A percentile compares a stretch with the other conserved stretches of the same genome.
phyloP scores from a whole-genome alignment of 768 basidiomycete species.

The Pisolithus marmoratus region DNA sequence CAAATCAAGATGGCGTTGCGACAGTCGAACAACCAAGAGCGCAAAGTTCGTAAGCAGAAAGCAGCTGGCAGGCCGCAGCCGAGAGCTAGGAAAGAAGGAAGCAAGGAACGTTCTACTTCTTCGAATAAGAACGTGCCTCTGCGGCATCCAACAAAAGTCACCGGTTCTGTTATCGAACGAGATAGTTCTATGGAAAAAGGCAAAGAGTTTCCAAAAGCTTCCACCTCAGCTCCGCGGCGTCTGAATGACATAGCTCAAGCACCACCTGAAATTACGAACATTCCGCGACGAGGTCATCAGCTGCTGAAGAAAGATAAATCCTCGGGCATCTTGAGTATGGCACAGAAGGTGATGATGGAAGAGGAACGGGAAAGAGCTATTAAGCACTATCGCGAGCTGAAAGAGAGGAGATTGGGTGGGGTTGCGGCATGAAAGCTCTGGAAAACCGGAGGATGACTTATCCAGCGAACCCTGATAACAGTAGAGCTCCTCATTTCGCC shows the following conservation, averaged over 20 bases:
- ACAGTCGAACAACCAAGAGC: constrained; percentile 45
- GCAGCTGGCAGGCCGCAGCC: constrained; percentile 8
- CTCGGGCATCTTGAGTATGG: constrained; percentile 57
- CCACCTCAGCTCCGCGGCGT: constrained; percentile 54
- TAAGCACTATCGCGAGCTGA: constrained; percentile 61
- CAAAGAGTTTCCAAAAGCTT: constrained; percentile 45
- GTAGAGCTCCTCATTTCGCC: neutral
- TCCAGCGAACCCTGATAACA: constrained; percentile 7
- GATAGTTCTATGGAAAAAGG: constrained; percentile 11
- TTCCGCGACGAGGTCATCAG: constrained; percentile 42
- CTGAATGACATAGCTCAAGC: constrained; percentile 69
- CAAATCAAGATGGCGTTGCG: constrained; percentile 57
- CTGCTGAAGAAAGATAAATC: constrained; percentile 23
- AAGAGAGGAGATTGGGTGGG: constrained; percentile 37
- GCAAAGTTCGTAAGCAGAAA: constrained; percentile 37
- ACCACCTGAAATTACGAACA: constrained; percentile 55
- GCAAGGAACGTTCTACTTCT: constrained; percentile 4
- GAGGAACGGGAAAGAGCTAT: constrained; percentile 68
- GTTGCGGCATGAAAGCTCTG: constrained; percentile 7
- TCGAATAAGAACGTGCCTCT: constrained; percentile 12
- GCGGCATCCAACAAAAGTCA: constrained; percentile 3
- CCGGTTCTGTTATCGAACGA: constrained; percentile 14
- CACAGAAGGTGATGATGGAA: constrained; percentile 74
- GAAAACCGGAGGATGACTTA: constrained; percentile 4
- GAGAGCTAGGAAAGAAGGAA: constrained; percentile 10